Base-by-base conservation (phyloP, 306 rosid species). In the Gillenia trifoliata region DNA sequence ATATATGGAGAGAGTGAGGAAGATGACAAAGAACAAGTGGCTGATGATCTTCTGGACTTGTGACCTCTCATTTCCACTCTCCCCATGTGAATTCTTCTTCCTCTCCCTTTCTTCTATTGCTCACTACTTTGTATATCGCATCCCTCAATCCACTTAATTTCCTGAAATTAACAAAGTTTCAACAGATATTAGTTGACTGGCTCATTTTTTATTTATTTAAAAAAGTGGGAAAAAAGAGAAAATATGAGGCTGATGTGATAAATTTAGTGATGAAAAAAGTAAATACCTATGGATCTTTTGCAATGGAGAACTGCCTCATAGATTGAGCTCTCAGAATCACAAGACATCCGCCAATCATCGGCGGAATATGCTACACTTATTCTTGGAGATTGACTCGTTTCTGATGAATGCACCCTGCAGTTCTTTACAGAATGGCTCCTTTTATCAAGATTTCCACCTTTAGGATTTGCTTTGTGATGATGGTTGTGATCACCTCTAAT, bases 301-400 rank as follows among this genome's bases (percentile, higher is more conserved):
- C 99, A 94, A 78, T 94, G 97, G 25, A 92, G 97, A 81, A 94
- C 97, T 45, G 99, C 99, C 81, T 94, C 99, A 81, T 94, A 87
- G 71, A 94, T 94, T 75, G 99, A 94, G 85, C 87, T 86, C 77
- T 94, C 99, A 20, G 97, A 92, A 83, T 94, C 99, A 81, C 97
- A 94, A 26, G 97, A 94, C 83, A 77, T 85, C 54, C 99, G 81
- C 91, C 93, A 90, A 31, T 84, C 86, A 72, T 93, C 95, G 1
- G 82, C 76, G 1, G 94, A 87, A 68, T 90, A 88, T 64, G 99
- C 90, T n/a, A 86, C 84, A 66, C 93, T 94, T 41, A 87, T 86
- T 56, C 93, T 64, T 5, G 99, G 97, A 4, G 98, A 90, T 36
- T 62, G 66, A 62, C 40, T 30, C 7, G 89, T 71, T 70, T 89